These are phyloP conservation scores for Pleurotus citrinopileatus DNA, from an alignment of 768 basidiomycete species.

Conservation along the genomic window DNA sequence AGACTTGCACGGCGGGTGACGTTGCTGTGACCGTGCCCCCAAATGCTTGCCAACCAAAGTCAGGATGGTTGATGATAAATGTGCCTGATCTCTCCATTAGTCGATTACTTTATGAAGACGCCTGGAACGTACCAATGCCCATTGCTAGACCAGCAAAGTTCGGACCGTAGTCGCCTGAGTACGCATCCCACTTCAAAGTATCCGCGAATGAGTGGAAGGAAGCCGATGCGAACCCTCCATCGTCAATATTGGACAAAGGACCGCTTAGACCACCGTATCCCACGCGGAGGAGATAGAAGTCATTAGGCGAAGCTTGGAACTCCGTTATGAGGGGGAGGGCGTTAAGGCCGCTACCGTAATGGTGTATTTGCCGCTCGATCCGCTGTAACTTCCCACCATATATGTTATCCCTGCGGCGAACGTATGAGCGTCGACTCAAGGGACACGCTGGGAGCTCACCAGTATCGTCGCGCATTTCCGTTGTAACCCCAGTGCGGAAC, in stretches of 20 bases:
- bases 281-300: constrained; percentile 49
- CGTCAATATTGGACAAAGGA: constrained; percentile 53
- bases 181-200: constrained; percentile 55
- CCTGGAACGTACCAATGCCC: constrained; percentile 34
- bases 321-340: constrained; percentile 50
- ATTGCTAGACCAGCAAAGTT: constrained; percentile 55
- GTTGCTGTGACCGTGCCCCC: constrained; percentile 45
- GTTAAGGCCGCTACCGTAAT: constrained; percentile 57
- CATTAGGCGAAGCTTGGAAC: constrained; percentile 43
- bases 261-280: constrained; percentile 52
- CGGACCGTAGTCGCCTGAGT: constrained; percentile 59
- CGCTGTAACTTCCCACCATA: constrained; percentile 54
- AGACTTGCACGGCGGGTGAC: constrained; percentile 39
- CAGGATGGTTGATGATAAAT: constrained; percentile 48
- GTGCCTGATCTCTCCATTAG: constrained; percentile 15
- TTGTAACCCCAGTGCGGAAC: constrained; percentile 64
- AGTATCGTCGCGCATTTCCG: constrained; percentile 56
- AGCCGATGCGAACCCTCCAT: constrained; percentile 56
- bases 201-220: constrained; percentile 60
- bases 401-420: constrained; percentile 44
- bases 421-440: constrained; percentile 3
- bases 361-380: constrained; percentile 56
- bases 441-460: constrained; percentile 27
- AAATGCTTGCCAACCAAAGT: constrained; percentile 62
- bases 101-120: background rate